These are phyloP conservation scores for Trametes meyenii DNA, from an alignment of 768 basidiomycete species.

Conservation along the genomic window DNA sequence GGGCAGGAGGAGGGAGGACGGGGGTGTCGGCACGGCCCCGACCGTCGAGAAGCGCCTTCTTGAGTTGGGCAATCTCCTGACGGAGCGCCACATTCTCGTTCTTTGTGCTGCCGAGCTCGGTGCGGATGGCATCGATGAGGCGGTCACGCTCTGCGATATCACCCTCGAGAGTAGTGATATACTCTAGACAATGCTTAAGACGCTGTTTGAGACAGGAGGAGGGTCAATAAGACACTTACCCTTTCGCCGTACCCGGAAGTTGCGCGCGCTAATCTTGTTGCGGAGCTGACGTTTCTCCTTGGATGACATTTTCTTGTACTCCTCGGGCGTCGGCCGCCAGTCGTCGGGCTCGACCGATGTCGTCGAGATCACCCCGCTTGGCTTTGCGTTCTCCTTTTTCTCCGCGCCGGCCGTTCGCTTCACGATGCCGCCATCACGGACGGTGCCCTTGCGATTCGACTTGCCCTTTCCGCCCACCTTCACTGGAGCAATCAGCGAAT, in stretches of 20 bases:
- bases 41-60: constrained; percentile 72
- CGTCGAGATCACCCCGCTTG: constrained; percentile 27
- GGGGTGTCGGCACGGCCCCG: constrained; percentile 47
- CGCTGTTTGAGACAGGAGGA: constrained; percentile 1
- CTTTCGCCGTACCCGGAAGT: constrained; percentile 94
- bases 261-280: constrained; percentile 96
- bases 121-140: constrained; percentile 84
- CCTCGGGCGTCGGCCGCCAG: constrained; percentile 88
- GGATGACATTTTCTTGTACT: constrained; percentile 91
- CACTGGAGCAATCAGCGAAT: constrained; percentile 52
- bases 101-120: constrained; percentile 77
- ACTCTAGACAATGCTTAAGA: constrained; percentile 55
- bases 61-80: constrained; percentile 74
- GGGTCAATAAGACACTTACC: constrained; percentile 46
- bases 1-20: constrained; percentile 49
- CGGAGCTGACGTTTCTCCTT: constrained; percentile 96
- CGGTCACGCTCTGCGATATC: constrained; percentile 92
- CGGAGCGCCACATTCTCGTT: constrained; percentile 84
- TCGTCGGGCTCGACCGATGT: constrained; percentile 58
- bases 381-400: constrained; percentile 41
- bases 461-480: constrained; percentile 52
- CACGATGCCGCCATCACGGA: constrained; percentile 71
- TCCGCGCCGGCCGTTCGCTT: constrained; percentile 53
- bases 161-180: constrained; percentile 91
- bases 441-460: constrained; percentile 54